phyloP scores from a whole-genome alignment of 2,329 filamentous ascomycete genomes.

The Coleophoma eucalyptorum region DNA sequence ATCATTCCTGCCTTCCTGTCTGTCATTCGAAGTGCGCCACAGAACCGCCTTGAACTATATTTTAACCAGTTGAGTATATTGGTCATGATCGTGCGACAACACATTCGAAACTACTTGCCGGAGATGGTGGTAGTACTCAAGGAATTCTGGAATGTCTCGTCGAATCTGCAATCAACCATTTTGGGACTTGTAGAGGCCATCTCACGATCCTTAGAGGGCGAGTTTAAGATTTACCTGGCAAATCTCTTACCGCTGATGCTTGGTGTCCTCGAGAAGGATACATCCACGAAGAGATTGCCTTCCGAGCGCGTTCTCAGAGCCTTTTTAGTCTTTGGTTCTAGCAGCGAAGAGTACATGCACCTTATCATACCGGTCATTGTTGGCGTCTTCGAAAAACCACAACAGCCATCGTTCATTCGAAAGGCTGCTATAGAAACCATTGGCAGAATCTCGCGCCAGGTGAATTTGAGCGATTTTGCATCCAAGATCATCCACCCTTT shows the following conservation, averaged over 20 bases:
- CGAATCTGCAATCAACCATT: slow-evolving; percentile 85
- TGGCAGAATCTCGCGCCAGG: slow-evolving; percentile 88
- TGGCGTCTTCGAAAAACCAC: slow-evolving; percentile 84
- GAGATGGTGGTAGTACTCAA: slow-evolving; percentile 83
- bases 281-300: slow-evolving; percentile 67
- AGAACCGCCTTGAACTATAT: slow-evolving; percentile 83
- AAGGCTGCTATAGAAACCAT: slow-evolving; percentile 93
- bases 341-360: slow-evolving; percentile 98
- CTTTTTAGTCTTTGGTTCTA: slow-evolving; percentile 92
- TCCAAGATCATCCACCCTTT: slow-evolving; percentile 95
- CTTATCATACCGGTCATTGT: slow-evolving; percentile 96
- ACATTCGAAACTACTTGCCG: slow-evolving; percentile 86
- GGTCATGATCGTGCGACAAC: slow-evolving; percentile 92
- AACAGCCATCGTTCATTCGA: slow-evolving; percentile 73
- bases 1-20: slow-evolving; percentile 92
- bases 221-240: slow-evolving; percentile 96
- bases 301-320: slow-evolving; percentile 92
- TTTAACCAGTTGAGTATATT: slow-evolving; percentile 95
- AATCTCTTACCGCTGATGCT: slow-evolving; percentile 90
- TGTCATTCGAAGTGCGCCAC: slow-evolving; percentile 79
- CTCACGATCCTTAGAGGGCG: slow-evolving; percentile 86
- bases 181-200: slow-evolving; percentile 91
- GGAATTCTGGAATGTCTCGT: slow-evolving; percentile 83
- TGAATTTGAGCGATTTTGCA: slow-evolving; percentile 96
- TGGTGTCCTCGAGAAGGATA: slow-evolving; percentile 84